A percentile compares a stretch with the other conserved stretches of the same genome.
These are phyloP conservation scores for Colletotrichum coccodes DNA, from an alignment of 2,329 filamentous ascomycete genomes.

Conservation along the genomic window DNA sequence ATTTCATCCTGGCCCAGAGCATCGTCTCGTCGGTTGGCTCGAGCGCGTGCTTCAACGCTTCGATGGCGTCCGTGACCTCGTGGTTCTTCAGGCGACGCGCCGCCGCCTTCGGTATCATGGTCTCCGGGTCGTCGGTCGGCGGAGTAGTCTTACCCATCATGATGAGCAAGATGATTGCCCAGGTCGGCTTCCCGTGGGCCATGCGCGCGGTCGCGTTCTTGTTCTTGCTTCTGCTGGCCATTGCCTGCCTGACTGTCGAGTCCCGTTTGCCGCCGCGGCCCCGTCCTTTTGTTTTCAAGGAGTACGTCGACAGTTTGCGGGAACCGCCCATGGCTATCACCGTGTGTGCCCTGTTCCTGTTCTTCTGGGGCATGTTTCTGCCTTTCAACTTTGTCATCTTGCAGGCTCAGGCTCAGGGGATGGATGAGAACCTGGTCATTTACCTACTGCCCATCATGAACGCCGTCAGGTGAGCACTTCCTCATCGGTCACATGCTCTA, in stretches of 20 bases:
- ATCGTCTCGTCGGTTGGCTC: slow-evolving; percentile 54
- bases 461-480: slow-evolving; percentile 53
- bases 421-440: slow-evolving; percentile 51
- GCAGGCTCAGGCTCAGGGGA: slow-evolving; percentile 56
- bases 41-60: slow-evolving; percentile 53
- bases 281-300: slow-evolving; percentile 53
- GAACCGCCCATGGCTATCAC: slow-evolving; percentile 57
- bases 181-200: slow-evolving; percentile 58
- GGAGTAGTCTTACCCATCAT: slow-evolving; percentile 71
- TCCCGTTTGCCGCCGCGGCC: slow-evolving; percentile 57
- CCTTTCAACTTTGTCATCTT: slow-evolving; percentile 64
- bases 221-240: slow-evolving; percentile 49
- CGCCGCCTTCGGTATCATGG: slow-evolving; percentile 63
- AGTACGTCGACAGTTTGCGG: slow-evolving; percentile 57
- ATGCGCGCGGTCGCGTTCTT: slow-evolving; percentile 59
- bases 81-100: slow-evolving; percentile 65
- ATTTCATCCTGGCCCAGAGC: slow-evolving; percentile 55
- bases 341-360: slow-evolving; percentile 59
- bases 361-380: slow-evolving; percentile 65
- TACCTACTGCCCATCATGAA: slow-evolving; percentile 69
- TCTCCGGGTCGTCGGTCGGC: slow-evolving; percentile 64
- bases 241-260: slow-evolving; percentile 49
- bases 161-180: slow-evolving; percentile 62
- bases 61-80: slow-evolving; percentile 53
- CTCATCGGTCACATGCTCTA: background rate